phyloP scores from a whole-genome alignment of 2,329 filamentous ascomycete species.

The Talaromyces albobiverticillius region DNA sequence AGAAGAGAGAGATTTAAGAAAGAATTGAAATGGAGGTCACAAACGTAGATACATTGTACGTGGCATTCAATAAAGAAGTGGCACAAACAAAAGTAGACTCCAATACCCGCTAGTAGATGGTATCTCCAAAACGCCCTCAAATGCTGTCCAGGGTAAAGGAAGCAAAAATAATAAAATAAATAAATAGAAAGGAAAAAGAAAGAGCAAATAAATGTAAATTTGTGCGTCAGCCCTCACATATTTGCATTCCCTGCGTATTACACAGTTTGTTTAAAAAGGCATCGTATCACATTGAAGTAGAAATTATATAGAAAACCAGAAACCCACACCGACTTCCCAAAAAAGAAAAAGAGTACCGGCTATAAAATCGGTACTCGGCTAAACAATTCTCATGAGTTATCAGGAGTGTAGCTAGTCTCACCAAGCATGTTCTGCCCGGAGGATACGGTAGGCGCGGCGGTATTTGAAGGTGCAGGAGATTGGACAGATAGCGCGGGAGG shows the following conservation, averaged over 20 bases:
- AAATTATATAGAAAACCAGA: conserved; percentile 16
- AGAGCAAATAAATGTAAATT: not conserved
- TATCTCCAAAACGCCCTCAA: conserved; percentile 12
- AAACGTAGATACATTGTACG: not conserved
- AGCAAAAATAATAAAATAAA: not conserved
- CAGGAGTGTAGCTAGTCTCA: conserved; percentile 68
- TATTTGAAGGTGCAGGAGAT: conserved; percentile 40
- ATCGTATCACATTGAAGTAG: not conserved
- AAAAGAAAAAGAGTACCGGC: not conserved
- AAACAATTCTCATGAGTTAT: conserved; percentile 42
- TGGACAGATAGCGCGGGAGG: conserved; percentile 30
- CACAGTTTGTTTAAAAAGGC: not conserved
- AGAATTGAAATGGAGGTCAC: not conserved
- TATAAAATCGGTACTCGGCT: not conserved
- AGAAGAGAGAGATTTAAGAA: no score
- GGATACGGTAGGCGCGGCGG: conserved; percentile 54
- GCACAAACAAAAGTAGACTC: not conserved
- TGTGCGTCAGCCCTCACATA: not conserved
- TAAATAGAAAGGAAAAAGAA: not conserved
- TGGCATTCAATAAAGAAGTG: not conserved
- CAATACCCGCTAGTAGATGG: conserved; percentile 8
- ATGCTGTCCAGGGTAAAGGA: conserved; percentile 1
- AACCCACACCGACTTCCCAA: not conserved
- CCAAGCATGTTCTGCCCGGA: conserved; percentile 60
- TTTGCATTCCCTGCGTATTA: not conserved